Conservation (phyloP, 1,284 basidiomycete species). For the Thecaphora thlaspeos region DNA sequence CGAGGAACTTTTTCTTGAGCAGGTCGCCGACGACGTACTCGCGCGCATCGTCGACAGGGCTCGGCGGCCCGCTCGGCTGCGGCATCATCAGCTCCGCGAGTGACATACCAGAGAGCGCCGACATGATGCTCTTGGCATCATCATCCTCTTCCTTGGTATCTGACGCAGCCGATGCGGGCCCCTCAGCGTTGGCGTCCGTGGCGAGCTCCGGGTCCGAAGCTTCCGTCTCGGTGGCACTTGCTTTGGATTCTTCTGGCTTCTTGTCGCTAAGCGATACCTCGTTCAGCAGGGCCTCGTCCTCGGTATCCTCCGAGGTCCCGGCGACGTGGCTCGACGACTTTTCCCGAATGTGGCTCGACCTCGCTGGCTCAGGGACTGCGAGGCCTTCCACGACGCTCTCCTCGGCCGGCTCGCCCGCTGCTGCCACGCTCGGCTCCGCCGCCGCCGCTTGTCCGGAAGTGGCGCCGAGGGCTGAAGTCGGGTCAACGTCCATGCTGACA, state of each 20-base stretch:
- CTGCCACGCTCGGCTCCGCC: background rate
- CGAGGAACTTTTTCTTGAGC: slow-evolving; percentile 52
- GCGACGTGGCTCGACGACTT: slow-evolving; percentile 19
- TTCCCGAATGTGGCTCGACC: slow-evolving; percentile 19
- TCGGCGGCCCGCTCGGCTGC: slow-evolving; percentile 34
- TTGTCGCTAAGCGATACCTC: slow-evolving; percentile 39
- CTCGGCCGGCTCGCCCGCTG: background rate
- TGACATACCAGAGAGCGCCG: slow-evolving; percentile 46
- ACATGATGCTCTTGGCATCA: slow-evolving; percentile 34
- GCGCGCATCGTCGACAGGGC: slow-evolving; percentile 35
- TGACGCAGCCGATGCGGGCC: background rate
- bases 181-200: no score
- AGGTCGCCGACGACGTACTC: slow-evolving; percentile 50
- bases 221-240: background rate
- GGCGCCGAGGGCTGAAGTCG: background rate
- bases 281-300: slow-evolving; percentile 48
- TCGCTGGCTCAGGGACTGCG: background rate
- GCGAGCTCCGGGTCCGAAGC: background rate
- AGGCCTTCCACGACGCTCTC: background rate
- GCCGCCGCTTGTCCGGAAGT: background rate
- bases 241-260: background rate
- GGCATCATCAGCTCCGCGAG: slow-evolving; percentile 49
- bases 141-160: slow-evolving; percentile 14
- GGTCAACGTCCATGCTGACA: background rate
- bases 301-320: slow-evolving; percentile 26